Evolutionary conservation across 1,284 basidiomycete genomes (phyloP), one percentile per base, ranked within the genome.

Genomic region (Anthracocystis panici-leucophaei): DNA sequence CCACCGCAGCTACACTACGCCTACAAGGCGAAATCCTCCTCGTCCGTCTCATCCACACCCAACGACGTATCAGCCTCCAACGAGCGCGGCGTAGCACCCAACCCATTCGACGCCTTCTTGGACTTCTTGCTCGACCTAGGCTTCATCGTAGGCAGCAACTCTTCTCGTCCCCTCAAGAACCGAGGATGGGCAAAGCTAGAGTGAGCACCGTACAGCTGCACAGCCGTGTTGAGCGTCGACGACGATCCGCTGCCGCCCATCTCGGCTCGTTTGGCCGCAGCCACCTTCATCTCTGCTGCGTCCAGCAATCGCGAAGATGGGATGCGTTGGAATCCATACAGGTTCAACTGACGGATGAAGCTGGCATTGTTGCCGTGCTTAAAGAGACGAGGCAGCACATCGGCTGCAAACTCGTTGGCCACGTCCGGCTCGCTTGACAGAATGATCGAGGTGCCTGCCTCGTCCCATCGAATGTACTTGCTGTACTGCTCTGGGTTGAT

Each of bases 281-380:
- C 79, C 11, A 78, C 76, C 57, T 77, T 79, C 58, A 77, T 75
- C 65, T 85, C 83, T 5, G 75, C 71, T 5, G 69, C 57, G 42
- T 84, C 80, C 18, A 85, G 61, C 25, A 83, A 57, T 20, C 83
- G 73, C 29, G 81, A 82, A 16, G 81, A 81, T 0, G 82, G 81
- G 18, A 85, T 80, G 25, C 83, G 70, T 58, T 85, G 83, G 73
- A 85, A 85, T 9, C 83, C 82, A 58, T 84, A 84, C 53, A 85
- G 59, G 58, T 85, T 85, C 52, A 85, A 74, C 62, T 85, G 83
- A 2, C 83, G 76, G 40, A 85, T 80, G 49, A 85, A 85, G 55
- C 76, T 79, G 6, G 83, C 83, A 49, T 84, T 83, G 64, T 85
- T 85, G 33, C 83, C 83, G 61, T 85, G 82, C 69, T 85, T 85